Percentiles rank a stretch among this genome's conserved stretches.
Conservation (phyloP, 2,329 filamentous ascomycete genomes). For the Monosporascus sp. region DNA sequence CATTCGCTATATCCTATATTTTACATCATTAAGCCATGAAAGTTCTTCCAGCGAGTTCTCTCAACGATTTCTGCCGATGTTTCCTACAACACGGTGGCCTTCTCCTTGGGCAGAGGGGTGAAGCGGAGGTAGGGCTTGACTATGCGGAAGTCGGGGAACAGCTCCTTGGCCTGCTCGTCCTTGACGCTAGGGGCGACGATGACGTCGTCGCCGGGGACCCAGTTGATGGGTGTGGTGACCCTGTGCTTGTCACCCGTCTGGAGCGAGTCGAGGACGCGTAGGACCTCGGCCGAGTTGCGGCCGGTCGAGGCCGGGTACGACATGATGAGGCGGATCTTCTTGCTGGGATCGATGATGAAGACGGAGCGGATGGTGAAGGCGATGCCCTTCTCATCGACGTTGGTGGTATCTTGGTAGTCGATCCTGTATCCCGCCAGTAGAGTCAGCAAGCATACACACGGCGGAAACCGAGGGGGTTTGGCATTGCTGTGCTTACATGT, state of each 20-base stretch:
- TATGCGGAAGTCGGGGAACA: slow-evolving; percentile 72
- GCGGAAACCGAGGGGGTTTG: no score
- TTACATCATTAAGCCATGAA: not conserved
- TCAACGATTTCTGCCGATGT: not conserved
- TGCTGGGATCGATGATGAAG: slow-evolving; percentile 89
- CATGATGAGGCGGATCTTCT: slow-evolving; percentile 89
- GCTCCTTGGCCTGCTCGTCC: slow-evolving; percentile 79
- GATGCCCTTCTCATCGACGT: slow-evolving; percentile 75
- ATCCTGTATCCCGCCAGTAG: slow-evolving; percentile 41
- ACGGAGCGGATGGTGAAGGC: slow-evolving; percentile 93
- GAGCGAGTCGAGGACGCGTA: slow-evolving; percentile 73
- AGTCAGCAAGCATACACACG: no score
- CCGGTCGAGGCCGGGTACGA: slow-evolving; percentile 89
- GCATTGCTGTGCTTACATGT: slow-evolving; percentile 54
- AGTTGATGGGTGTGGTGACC: slow-evolving; percentile 85
- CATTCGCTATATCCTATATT: not conserved
- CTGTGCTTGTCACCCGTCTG: slow-evolving; percentile 84
- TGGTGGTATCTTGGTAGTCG: slow-evolving; percentile 75
- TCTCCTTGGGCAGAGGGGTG: slow-evolving; percentile 58
- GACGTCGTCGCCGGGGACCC: slow-evolving; percentile 83
- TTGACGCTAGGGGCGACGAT: slow-evolving; percentile 81
- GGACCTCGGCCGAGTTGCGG: slow-evolving; percentile 73
- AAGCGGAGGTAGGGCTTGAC: slow-evolving; percentile 72
- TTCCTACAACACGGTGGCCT: slow-evolving; percentile 30
- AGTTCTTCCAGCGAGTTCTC: not conserved